Base-by-base conservation (phyloP, 1,139 yeast species). In the Groenewaldozyma sp. region DNA sequence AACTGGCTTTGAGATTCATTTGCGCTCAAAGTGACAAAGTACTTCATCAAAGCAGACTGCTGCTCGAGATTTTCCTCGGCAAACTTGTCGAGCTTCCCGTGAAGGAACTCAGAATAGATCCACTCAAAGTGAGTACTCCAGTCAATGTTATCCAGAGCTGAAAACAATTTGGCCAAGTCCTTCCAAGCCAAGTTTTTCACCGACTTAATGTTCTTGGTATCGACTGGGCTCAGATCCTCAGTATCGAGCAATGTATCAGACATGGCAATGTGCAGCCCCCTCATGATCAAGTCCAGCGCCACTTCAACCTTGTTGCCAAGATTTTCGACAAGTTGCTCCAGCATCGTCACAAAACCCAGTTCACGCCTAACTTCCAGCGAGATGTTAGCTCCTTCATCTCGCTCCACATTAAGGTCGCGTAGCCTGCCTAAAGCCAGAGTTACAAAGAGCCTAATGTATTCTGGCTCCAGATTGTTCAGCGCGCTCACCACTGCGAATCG, bases 41-140 rank as follows among this genome's bases (percentile, higher is more conserved):
- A 59, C 42, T 68, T 73, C 73, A 88, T 65, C 37, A 88, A 59
- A 0, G 94, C 74, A 0, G 96, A 86, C 1, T 88, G 80, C 52
- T 80, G 87, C 53, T 86, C 94, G 35, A 82, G 65, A 55, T 88
- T 88, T 52, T 83, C 95, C 31, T 64, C 70, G 2, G 82, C 80
- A 58, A 88, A 87, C 19, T 71, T 67, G 1, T 50, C 63, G 51
- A 91, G 65, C 52, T 93, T 74, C 10, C 94, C 88, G 18, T 56
- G 53, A n/a, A 91, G 64, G 28, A 87, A 65, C 32, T 65, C 55
- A 2, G 63, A 56, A 53, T 73, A 80, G 9, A 91, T 70, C 2
- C 64, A 51, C 3, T 67, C 66, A 37, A 75, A 70, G 51, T 74
- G 74, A 1, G 59, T 54, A 9, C 59, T 59, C 95, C 96, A 87